These are phyloP conservation scores for Salix caprea DNA, from an alignment of 345 rosid species.

Conservation along the genomic window DNA sequence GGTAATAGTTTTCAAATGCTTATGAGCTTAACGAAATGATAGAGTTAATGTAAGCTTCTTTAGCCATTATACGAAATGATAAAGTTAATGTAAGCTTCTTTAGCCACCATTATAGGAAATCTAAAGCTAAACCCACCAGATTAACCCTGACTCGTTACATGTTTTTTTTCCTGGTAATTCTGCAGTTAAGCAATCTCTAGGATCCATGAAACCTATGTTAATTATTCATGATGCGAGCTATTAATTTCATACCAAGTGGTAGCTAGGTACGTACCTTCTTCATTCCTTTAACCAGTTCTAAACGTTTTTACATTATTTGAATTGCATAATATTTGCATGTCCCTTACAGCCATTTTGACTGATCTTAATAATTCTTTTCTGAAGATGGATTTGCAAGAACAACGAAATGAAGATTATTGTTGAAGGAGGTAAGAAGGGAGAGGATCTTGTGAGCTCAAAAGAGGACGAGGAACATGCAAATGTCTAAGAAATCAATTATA, in stretches of 20 bases:
- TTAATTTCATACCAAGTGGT: background rate
- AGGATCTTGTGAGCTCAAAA: slow-evolving; percentile 56
- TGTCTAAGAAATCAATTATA: too few species aligned
- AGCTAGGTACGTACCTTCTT: background rate
- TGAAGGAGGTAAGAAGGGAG: slow-evolving; percentile 51
- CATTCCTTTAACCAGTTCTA: background rate
- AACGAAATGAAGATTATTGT: slow-evolving; percentile 33
- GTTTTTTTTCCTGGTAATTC: background rate
- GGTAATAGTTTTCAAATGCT: slow-evolving; percentile 30
- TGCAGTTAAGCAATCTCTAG: background rate
- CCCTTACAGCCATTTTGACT: background rate
- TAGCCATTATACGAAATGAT: too few species aligned
- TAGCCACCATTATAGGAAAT: background rate
- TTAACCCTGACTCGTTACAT: background rate
- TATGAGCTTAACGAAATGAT: too few species aligned
- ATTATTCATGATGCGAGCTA: background rate
- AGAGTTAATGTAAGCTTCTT: background rate
- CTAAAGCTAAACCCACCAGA: background rate
- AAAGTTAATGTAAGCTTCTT: background rate
- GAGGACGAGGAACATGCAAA: slow-evolving; percentile 25
- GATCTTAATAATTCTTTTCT: background rate
- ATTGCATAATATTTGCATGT: background rate
- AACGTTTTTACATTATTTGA: background rate
- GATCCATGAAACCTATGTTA: background rate
- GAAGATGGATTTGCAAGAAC: slow-evolving; percentile 65